Conservation (phyloP, 140 eudicot species). For the Senecio squalidus region DNA sequence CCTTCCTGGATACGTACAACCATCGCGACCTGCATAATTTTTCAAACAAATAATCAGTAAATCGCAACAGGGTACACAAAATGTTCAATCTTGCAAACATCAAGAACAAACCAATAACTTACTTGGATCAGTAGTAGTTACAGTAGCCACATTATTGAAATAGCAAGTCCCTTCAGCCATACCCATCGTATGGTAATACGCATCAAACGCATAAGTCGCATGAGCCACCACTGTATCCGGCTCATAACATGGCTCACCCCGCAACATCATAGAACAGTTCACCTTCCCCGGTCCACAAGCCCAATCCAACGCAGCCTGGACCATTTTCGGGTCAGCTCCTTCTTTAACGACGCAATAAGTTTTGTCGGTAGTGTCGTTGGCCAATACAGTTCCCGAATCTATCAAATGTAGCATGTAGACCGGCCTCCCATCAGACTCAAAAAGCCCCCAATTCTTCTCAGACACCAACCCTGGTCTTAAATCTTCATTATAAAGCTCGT, state of each 20-base stretch:
- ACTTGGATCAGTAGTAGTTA: conserved; percentile 91
- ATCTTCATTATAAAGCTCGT: conserved; percentile 93
- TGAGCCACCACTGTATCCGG: conserved; percentile 77
- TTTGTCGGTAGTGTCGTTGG: conserved; percentile 61
- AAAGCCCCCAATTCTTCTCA: conserved; percentile 85
- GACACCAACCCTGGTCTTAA: conserved; percentile 49
- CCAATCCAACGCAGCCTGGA: conserved; percentile 98
- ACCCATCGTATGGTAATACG: conserved; percentile 68
- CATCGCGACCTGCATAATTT: too few species aligned
- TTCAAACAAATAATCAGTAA: too few species aligned
- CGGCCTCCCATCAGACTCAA: conserved; percentile 58
- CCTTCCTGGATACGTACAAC: too few species aligned
- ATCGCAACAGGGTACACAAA: background rate
- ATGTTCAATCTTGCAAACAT: background rate
- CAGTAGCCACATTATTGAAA: conserved; percentile 82
- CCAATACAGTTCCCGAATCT: conserved; percentile 56
- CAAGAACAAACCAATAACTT: conserved; percentile 1
- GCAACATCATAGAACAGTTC: conserved; percentile 67
- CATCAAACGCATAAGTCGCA: conserved; percentile 77
- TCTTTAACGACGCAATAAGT: conserved; percentile 61
- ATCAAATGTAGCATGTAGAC: conserved; percentile 51
- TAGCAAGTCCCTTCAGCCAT: conserved; percentile 59
- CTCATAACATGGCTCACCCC: conserved; percentile 79
- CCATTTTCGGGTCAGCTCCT: conserved; percentile 64
- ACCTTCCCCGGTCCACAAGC: conserved; percentile 98